Base-by-base conservation (phyloP, 106 monocot genomes). In the Narthecium ossifragum region DNA sequence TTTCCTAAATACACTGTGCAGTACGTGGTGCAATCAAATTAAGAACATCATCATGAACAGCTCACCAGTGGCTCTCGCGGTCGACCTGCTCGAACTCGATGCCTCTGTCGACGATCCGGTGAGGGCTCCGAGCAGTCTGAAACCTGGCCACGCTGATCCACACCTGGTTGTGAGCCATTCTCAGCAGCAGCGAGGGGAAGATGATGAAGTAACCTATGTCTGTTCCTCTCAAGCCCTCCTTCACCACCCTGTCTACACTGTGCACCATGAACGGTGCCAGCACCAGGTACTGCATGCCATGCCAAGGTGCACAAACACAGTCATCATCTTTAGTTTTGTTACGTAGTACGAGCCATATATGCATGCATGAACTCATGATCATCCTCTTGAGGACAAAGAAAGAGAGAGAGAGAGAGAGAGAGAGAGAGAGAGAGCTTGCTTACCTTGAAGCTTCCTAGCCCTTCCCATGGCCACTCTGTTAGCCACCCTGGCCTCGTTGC, bases 61-160 rank as follows among this genome's bases (percentile, higher is more conserved):
- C 36, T 21, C 41, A 77, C 85, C 86, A 86, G 78, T 81, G 78
- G 6, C 78, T 43, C 48, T 86, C 81, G 13, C 86, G 55, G 64
- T 86, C 86, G 21, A 86, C 86, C 64, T 86, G 86, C 53, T 86
- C 86, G 49, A 86, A 86, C 32, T 86, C 81, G 26, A 86, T 57
- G 68, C 81, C 54, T 29, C 63, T 70, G 57, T 81, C 50, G 7
- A 86, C 59, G 31, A 86, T 86, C 64, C 77, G 51, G 57, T 78
- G 77, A 41, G 64, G 67, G 71, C 86, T 75, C 18, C 81, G 65
- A 0, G 78, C 86, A 34, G 73, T 86, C 60, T 81, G 81, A 56
- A 81, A 72, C 2, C 86, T 66, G 17, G 81, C 60, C 23, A 68
- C 17, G 67, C 78, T 81, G 12, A 86, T 86, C 86, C 86, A 86